Base-by-base conservation (phyloP, 108 stramenopile genomes). In the Nitzschia palea region DNA sequence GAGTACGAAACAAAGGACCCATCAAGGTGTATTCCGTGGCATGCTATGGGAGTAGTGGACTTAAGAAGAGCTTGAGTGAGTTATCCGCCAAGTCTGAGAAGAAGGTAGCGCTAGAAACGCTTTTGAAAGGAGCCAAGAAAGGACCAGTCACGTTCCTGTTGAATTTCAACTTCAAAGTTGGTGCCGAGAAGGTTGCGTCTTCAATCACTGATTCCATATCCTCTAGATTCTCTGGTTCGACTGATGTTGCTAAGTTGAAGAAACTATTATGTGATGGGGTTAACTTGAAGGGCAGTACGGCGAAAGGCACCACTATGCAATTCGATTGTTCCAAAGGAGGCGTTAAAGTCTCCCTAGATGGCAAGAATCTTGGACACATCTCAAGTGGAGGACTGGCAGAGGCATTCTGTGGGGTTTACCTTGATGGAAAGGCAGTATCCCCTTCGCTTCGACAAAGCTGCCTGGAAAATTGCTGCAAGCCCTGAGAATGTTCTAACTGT, bases 1-100 rank as follows among this genome's bases (percentile, higher is more conserved):
- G 86, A 35, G 84, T 85, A 5, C 64, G 86, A 4, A 85, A 75
- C 67, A 88, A 88, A 64, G 86, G 86, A 4, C 86, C 86, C 8
- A 83, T 88, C 53, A 88, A 88, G 70, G 79, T 80, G 28, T 68
- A 70, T 53, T 63, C 67, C 17, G 55, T 68, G 2, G 67, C 57
- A 27, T 35, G 20, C 14, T 68, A 68, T 22, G 55, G 55, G 18
- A 48, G 27, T 30, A 44, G 17, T 15, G n/a, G n/a, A 20, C 8
- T 48, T 12, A 48, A 48, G n/a, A 48, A 48, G 47, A 18, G 30
- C 54, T 23, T 67, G 3, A 8, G 9, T 14, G 28, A 50, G 15
- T 18, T 44, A 10, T 48, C 37, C 6, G 63, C n/a, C 32, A 22
- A 35, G 6, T 25, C 47, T 9, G 43, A 30, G 15, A 64, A 64